phyloP scores from a whole-genome alignment of 139 green algal genomes.

The Desmodesmus armatus region DNA sequence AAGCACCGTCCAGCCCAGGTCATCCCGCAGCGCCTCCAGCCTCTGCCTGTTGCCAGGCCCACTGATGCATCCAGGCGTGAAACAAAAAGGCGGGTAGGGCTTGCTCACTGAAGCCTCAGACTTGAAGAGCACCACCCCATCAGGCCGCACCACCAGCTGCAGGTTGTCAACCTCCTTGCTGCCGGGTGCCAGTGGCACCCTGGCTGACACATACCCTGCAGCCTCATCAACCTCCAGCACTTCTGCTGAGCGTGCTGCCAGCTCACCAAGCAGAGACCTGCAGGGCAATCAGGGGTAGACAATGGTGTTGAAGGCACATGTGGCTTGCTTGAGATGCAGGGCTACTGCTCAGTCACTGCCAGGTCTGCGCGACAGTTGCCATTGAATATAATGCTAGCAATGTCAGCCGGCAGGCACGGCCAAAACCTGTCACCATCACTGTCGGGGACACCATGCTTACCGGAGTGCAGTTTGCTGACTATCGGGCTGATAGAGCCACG shows the following conservation, averaged over 20 bases:
- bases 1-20: conserved; percentile 58
- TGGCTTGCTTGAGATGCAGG: too few relatives aligned
- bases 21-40: conserved; percentile 52
- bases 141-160: conserved; percentile 20
- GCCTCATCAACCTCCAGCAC: background rate
- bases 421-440: too few relatives aligned
- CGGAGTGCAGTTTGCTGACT: conserved; percentile 29
- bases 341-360: too few relatives aligned
- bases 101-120: background rate
- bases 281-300: too few relatives aligned
- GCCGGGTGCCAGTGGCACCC: background rate
- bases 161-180: background rate
- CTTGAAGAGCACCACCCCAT: conserved; percentile 32
- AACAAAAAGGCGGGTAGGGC: conserved; percentile 50
- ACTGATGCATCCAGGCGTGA: conserved; percentile 47
- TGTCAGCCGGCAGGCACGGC: too few relatives aligned
- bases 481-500: conserved; percentile 48
- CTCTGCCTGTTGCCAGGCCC: conserved; percentile 47
- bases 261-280: conserved; percentile 44
- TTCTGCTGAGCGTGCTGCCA: background rate
- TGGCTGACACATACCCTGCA: background rate
- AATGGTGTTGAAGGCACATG: too few relatives aligned
- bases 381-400: background rate
- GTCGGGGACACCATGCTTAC: too few relatives aligned
- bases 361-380: background rate